Conservation (phyloP, 202 grass and related monocot species). For the Eragrostis tef region DNA sequence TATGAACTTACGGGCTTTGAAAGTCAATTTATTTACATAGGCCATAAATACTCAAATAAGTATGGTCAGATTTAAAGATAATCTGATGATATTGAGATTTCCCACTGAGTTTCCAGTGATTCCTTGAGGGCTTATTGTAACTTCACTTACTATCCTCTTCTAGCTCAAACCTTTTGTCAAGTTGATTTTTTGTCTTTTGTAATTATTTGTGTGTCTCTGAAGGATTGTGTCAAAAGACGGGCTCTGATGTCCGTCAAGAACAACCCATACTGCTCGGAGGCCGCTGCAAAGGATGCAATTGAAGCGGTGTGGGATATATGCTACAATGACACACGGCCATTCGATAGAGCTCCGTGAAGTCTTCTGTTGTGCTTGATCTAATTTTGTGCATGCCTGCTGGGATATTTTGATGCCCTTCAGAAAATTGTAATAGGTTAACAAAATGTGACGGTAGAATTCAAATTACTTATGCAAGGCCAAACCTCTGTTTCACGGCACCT, state of each 20-base stretch:
- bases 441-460: not conserved
- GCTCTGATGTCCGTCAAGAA: constrained; percentile 57
- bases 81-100: not conserved
- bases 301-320: constrained; percentile 81
- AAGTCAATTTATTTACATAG: constrained; percentile 3
- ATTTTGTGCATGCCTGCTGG: constrained; percentile 5
- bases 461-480: constrained; percentile 11
- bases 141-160: not conserved
- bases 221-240: constrained; percentile 84
- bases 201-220: constrained; percentile 35
- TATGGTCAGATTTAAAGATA: constrained; percentile 19
- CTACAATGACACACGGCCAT: constrained; percentile 73
- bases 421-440: constrained; percentile 26
- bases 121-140: not conserved
- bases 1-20: not conserved
- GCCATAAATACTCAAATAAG: not conserved
- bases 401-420: constrained; percentile 41
- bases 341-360: constrained; percentile 68
- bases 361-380: constrained; percentile 7
- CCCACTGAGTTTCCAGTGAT: not conserved
- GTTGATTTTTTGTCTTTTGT: constrained; percentile 20
- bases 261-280: constrained; percentile 65
- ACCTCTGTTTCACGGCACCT: not conserved
- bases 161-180: not conserved
- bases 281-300: constrained; percentile 72